Evolutionary conservation across 352 stramenopile species (phyloP).

Genomic region (Pythium folliculosum): DNA sequence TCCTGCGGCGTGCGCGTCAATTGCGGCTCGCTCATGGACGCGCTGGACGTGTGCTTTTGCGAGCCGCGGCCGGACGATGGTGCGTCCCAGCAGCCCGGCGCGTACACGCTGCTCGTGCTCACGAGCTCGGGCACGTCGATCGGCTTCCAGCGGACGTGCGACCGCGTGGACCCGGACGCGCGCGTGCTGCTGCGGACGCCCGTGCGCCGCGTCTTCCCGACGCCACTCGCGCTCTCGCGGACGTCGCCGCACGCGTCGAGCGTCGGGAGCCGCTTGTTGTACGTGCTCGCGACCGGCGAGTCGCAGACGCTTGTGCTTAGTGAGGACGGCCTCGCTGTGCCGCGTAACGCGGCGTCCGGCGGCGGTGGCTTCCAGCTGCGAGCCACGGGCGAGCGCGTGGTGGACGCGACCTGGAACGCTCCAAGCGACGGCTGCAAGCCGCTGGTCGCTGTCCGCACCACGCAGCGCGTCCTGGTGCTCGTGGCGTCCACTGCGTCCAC

Average conservation of each 20-base stretch:
- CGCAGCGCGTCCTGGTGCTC: slow-evolving; percentile 57
- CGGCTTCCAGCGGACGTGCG: slow-evolving; percentile 43
- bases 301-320: slow-evolving; percentile 50
- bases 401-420: slow-evolving; percentile 58
- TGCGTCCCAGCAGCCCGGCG: slow-evolving; percentile 7
- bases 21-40: slow-evolving; percentile 47
- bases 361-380: slow-evolving; percentile 32
- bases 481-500: slow-evolving; percentile 31
- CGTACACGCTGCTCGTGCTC: slow-evolving; percentile 56
- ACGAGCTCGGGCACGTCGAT: slow-evolving; percentile 52
- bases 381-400: slow-evolving; percentile 41
- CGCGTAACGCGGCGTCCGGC: background rate
- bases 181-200: slow-evolving; percentile 41
- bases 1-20: slow-evolving; percentile 19
- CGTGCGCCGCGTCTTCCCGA: slow-evolving; percentile 55
- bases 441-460: slow-evolving; percentile 57
- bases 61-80: slow-evolving; percentile 28
- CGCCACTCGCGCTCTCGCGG: slow-evolving; percentile 41
- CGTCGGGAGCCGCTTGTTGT: slow-evolving; percentile 51
- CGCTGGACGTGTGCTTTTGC: slow-evolving; percentile 61
- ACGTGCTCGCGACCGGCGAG: slow-evolving; percentile 25
- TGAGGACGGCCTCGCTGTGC: slow-evolving; percentile 49
- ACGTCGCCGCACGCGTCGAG: slow-evolving; percentile 31
- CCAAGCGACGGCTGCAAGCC: background rate
- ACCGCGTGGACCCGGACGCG: slow-evolving; percentile 35